Evolutionary conservation across 441 rosid genomes (phyloP).

Genomic region (Sinapis alba): DNA sequence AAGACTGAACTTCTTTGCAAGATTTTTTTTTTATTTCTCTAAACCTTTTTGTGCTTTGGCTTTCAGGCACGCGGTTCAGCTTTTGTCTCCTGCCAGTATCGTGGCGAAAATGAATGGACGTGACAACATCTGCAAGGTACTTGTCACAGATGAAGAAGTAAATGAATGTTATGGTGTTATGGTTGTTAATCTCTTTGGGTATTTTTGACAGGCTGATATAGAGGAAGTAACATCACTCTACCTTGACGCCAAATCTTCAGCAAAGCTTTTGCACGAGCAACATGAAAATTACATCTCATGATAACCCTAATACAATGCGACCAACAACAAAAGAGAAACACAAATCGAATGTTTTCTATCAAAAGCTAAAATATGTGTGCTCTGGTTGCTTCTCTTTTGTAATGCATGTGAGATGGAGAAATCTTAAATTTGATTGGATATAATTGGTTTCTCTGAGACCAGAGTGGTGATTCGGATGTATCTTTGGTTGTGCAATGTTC

Average conservation of each 20-base stretch:
- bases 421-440: background rate
- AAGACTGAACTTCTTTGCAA: conserved; percentile 39
- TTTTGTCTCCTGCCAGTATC: conserved; percentile 86
- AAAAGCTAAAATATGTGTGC: background rate
- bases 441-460: background rate
- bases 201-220: conserved; percentile 65
- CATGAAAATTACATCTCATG: conserved; percentile 85
- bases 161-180: background rate
- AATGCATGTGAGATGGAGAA: background rate
- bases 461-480: background rate
- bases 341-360: background rate
- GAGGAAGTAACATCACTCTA: conserved; percentile 81
- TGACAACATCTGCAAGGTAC: conserved; percentile 85
- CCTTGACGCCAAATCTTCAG: conserved; percentile 93
- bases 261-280: conserved; percentile 88
- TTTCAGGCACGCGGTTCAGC: conserved; percentile 91
- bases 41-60: conserved; percentile 5
- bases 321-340: background rate
- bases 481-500: background rate
- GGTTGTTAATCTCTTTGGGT: background rate
- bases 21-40: background rate
- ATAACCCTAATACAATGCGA: conserved; percentile 10
- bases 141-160: too few relatives aligned
- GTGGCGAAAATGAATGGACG: conserved; percentile 92
- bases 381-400: conserved; percentile 1